Conservation (phyloP, 768 basidiomycete genomes). For the Calocybe cyanea region DNA sequence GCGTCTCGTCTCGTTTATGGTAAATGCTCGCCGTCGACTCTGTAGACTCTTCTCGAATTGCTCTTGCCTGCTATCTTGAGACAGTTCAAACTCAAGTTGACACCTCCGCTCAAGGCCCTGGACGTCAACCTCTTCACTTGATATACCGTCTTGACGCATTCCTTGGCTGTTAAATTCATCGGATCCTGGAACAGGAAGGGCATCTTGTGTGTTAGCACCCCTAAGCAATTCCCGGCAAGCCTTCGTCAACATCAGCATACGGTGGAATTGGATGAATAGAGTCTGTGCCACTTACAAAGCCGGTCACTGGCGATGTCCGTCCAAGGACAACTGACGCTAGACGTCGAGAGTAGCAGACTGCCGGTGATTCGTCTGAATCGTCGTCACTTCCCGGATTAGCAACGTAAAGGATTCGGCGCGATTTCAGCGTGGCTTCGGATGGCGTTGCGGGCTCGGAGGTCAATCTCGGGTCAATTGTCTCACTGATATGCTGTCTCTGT, state of each 20-base stretch:
- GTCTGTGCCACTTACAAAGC: conserved; percentile 1
- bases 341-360: no score
- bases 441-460: neutral
- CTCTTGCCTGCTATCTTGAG: conserved; percentile 5
- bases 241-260: neutral
- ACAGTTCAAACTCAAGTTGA: conserved; percentile 1
- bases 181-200: neutral
- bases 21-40: conserved; percentile 4
- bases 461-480: no score
- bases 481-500: no score
- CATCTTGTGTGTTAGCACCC: neutral
- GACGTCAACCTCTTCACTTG: conserved; percentile 1
- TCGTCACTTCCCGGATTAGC: no score
- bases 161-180: neutral
- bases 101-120: neutral
- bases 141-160: no score
- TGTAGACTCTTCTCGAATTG: conserved; percentile 1
- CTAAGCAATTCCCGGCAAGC: neutral
- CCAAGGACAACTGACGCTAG: no score
- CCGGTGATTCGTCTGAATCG: no score
- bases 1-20: conserved; percentile 5
- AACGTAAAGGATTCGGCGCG: no score
- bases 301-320: conserved; percentile 1
- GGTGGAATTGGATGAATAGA: neutral
- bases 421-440: neutral